Percentiles rank a stretch among this genome's conserved stretches.
phyloP scores from a whole-genome alignment of 2,329 filamentous ascomycete genomes.

The Clonostachys sp. region DNA sequence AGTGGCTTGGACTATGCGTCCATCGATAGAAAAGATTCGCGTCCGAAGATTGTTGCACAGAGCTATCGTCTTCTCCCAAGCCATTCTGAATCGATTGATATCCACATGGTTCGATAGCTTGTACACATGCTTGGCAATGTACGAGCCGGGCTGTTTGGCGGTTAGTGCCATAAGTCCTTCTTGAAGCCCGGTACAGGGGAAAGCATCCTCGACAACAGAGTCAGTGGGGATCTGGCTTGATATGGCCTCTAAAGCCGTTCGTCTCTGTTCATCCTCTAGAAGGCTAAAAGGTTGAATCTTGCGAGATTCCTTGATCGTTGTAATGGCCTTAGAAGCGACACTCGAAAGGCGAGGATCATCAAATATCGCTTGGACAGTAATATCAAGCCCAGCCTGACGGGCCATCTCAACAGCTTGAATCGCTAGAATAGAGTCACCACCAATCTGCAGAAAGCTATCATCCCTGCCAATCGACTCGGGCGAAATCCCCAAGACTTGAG shows the following conservation, averaged over 20 bases:
- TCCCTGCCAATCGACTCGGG: conserved; percentile 1
- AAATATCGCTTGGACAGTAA: conserved; percentile 12
- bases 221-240: background rate
- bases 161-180: conserved; percentile 26
- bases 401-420: conserved; percentile 2
- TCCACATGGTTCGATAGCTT: conserved; percentile 9
- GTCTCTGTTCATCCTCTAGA: background rate
- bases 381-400: background rate
- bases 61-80: conserved; percentile 3
- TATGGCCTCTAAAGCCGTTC: too few relatives aligned
- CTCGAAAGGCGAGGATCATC: conserved; percentile 3
- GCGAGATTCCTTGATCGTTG: too few relatives aligned
- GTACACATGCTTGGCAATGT: conserved; percentile 19
- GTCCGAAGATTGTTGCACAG: conserved; percentile 8
- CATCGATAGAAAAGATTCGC: conserved; percentile 8
- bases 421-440: conserved; percentile 8
- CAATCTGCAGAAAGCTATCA: conserved; percentile 6
- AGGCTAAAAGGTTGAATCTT: background rate
- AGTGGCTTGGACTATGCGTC: background rate
- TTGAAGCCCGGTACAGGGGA: conserved; percentile 29
- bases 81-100: conserved; percentile 4
- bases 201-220: conserved; percentile 35
- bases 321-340: background rate
- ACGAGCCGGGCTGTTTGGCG: conserved; percentile 18
- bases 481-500: conserved; percentile 2